These are phyloP conservation scores for Parietaria judaica DNA, from an alignment of 306 rosid genomes.

Conservation along the genomic window DNA sequence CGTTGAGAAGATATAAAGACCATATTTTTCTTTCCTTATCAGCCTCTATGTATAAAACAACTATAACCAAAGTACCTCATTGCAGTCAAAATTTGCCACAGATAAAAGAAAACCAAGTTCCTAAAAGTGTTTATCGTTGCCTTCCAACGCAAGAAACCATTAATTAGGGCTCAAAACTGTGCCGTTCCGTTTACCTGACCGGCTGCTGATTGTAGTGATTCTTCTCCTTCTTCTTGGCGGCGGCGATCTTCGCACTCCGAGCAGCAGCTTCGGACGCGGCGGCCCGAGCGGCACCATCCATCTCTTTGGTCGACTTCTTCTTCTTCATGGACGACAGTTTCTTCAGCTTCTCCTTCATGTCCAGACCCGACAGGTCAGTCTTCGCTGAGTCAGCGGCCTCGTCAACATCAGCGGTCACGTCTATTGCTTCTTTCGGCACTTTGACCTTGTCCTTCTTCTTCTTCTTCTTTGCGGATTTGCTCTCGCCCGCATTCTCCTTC, in stretches of 20 bases:
- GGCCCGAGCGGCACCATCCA: slow-evolving; percentile 71
- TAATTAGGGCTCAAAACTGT: slow-evolving; percentile 17
- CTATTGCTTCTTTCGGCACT: slow-evolving; percentile 54
- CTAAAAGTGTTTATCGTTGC: slow-evolving; percentile 37
- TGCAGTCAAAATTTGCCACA: slow-evolving; percentile 11
- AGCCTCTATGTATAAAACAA: slow-evolving; percentile 13
- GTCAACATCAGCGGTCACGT: slow-evolving; percentile 27
- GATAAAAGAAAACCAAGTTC: slow-evolving; percentile 15
- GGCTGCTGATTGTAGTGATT: slow-evolving; percentile 73
- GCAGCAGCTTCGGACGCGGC: slow-evolving; percentile 72
- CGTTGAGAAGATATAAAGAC: background rate
- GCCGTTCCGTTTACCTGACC: slow-evolving; percentile 48
- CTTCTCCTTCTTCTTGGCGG: slow-evolving; percentile 76
- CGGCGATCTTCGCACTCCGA: slow-evolving; percentile 56
- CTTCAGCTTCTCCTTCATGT: slow-evolving; percentile 73
- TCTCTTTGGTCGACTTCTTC: slow-evolving; percentile 66
- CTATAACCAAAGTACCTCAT: slow-evolving; percentile 9
- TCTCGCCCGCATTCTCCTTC: slow-evolving; percentile 49
- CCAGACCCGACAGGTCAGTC: slow-evolving; percentile 34
- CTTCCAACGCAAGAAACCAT: slow-evolving; percentile 22
- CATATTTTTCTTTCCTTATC: slow-evolving; percentile 7
- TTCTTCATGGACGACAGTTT: slow-evolving; percentile 60
- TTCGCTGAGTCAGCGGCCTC: slow-evolving; percentile 30
- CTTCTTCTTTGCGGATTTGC: slow-evolving; percentile 60
- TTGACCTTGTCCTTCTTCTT: slow-evolving; percentile 68